These are phyloP conservation scores for Mucuna pruriens DNA, from an alignment of 306 rosid species.

Conservation along the genomic window DNA sequence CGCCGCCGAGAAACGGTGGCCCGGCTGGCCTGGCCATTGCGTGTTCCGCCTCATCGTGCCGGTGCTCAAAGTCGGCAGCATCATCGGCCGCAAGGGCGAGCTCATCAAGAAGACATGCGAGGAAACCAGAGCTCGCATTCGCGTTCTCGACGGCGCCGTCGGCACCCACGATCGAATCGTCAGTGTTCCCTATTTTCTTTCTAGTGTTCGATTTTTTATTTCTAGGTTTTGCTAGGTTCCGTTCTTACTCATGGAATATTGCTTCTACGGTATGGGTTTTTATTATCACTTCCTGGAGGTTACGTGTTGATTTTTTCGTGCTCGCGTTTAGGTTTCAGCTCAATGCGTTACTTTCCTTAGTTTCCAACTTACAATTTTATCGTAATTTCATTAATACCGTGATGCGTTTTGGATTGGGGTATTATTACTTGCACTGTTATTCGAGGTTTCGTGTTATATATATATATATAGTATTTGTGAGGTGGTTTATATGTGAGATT, in stretches of 20 bases:
- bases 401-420: background rate
- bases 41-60: slow-evolving; percentile 90
- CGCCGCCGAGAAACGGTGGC: slow-evolving; percentile 70
- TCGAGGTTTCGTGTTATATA: background rate
- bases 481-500: background rate
- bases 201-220: slow-evolving; percentile 23
- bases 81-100: slow-evolving; percentile 95
- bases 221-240: slow-evolving; percentile 10
- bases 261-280: background rate
- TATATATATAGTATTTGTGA: background rate
- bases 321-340: background rate
- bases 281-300: background rate
- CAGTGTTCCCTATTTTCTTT: slow-evolving; percentile 35
- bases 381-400: background rate
- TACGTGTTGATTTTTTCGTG: background rate
- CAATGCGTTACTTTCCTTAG: background rate
- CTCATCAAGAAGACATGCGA: slow-evolving; percentile 90
- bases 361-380: background rate
- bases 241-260: background rate
- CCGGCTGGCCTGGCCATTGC: slow-evolving; percentile 96
- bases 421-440: background rate
- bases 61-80: slow-evolving; percentile 88
- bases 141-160: slow-evolving; percentile 85
- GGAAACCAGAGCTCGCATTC: slow-evolving; percentile 96
- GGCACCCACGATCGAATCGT: slow-evolving; percentile 93